A percentile compares a stretch with the other conserved stretches of the same genome.
These are phyloP conservation scores for Salicornia ramosissima DNA, from an alignment of 148 eudicot species.

Conservation along the genomic window DNA sequence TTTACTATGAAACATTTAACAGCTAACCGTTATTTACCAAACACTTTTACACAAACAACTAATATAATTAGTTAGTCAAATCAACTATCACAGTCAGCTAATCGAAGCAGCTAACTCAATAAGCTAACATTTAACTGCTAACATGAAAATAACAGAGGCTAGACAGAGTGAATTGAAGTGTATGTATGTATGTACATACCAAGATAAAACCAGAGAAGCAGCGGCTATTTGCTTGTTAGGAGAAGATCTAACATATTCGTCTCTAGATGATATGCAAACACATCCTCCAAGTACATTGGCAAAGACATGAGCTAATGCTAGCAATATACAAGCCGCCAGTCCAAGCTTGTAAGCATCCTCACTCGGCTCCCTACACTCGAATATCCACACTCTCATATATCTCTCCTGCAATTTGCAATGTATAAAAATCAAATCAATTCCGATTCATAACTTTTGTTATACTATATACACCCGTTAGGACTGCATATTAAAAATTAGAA, in stretches of 20 bases:
- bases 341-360: conserved; percentile 76
- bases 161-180: background rate
- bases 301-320: conserved; percentile 63
- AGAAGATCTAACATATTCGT: conserved; percentile 51
- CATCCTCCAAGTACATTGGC: conserved; percentile 77
- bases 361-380: conserved; percentile 83
- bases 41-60: no score
- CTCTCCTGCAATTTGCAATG: conserved; percentile 35
- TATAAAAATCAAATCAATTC: background rate
- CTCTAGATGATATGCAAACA: conserved; percentile 55
- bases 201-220: conserved; percentile 59
- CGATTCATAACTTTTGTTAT: no score
- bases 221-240: conserved; percentile 64
- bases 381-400: conserved; percentile 46
- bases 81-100: no score
- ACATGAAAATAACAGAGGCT: background rate
- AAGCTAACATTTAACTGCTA: no score
- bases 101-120: no score
- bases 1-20: no score
- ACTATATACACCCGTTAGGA: background rate
- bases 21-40: no score
- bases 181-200: conserved; percentile 34
- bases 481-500: no score
- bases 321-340: conserved; percentile 53
- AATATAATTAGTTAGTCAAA: no score